These are phyloP conservation scores for Penicillium sp. DNA, from an alignment of 2,329 filamentous ascomycete species.

Conservation along the genomic window DNA sequence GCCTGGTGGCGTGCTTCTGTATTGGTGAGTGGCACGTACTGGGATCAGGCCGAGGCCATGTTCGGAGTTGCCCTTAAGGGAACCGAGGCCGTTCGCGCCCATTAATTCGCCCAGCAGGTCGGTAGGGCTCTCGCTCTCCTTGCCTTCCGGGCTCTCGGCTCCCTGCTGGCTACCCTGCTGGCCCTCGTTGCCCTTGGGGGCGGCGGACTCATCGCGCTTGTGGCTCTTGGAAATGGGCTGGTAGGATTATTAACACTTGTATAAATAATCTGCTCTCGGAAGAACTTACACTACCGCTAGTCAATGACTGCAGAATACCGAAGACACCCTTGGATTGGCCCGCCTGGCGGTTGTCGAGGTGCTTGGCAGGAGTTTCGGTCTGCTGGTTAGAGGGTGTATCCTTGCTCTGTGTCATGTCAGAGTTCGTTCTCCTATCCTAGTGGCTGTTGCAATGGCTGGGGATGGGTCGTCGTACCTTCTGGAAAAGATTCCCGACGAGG, in stretches of 20 bases:
- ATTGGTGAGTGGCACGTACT: constrained; percentile 1
- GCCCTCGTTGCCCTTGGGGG: neutral
- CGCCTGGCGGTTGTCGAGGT: neutral
- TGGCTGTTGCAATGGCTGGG: neutral
- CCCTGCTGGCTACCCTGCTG: neutral
- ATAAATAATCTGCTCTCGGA: fast-evolving
- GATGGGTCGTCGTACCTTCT: constrained; percentile 1
- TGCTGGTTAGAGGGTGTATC: neutral
- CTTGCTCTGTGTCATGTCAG: neutral
- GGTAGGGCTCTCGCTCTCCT: neutral
- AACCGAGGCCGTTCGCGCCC: constrained; percentile 15
- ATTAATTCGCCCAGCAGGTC: constrained; percentile 8
- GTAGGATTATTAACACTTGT: neutral
- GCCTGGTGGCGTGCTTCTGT: neutral
- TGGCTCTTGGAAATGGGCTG: constrained; percentile 11
- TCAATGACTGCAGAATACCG: constrained; percentile 11
- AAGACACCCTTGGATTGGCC: constrained; percentile 5
- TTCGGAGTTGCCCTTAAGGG: constrained; percentile 14
- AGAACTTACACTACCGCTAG: constrained; percentile 14
- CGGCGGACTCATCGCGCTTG: constrained; percentile 3
- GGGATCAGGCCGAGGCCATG: constrained; percentile 25
- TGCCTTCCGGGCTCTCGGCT: neutral
- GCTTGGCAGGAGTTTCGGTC: neutral
- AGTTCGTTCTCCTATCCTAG: neutral
- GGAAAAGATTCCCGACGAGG: constrained; percentile 13